Percentiles rank a stretch among this genome's conserved stretches.
These are phyloP conservation scores for Pyrus communis DNA, from an alignment of 306 rosid species.

Conservation along the genomic window DNA sequence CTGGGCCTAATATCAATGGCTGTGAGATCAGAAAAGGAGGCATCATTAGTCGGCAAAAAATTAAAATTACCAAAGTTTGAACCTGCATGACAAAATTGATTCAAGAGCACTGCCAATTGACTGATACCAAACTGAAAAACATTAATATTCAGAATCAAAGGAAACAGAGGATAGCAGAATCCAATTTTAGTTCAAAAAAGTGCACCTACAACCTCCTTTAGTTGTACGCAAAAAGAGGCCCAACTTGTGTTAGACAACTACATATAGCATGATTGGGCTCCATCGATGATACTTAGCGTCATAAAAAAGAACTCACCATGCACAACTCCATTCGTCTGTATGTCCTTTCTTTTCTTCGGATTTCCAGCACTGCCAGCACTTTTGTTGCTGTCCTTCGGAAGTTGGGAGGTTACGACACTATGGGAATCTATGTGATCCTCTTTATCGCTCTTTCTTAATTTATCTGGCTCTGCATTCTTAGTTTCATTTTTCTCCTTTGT, in stretches of 20 bases:
- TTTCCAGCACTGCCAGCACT: slow-evolving; percentile 38
- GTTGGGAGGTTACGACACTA: slow-evolving; percentile 31
- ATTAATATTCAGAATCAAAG: not conserved
- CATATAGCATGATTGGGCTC: slow-evolving; percentile 7
- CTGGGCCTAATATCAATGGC: slow-evolving; percentile 57
- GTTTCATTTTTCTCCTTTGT: slow-evolving; percentile 21
- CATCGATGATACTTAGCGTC: slow-evolving; percentile 3
- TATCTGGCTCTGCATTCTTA: slow-evolving; percentile 32
- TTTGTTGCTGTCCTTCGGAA: slow-evolving; percentile 35
- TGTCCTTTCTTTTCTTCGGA: slow-evolving; percentile 71
- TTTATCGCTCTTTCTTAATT: slow-evolving; percentile 40
- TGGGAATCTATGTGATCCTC: slow-evolving; percentile 29
- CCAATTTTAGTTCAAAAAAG: slow-evolving; percentile 6
- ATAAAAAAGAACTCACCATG: slow-evolving; percentile 75
- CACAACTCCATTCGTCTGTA: slow-evolving; percentile 65
- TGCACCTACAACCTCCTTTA: slow-evolving; percentile 22
- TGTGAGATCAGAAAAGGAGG: slow-evolving; percentile 45
- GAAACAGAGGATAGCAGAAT: slow-evolving; percentile 17
- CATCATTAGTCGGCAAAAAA: slow-evolving; percentile 27
- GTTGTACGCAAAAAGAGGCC: slow-evolving; percentile 8
- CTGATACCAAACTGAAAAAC: not conserved
- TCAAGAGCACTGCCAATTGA: slow-evolving; percentile 17
- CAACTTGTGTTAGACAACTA: slow-evolving; percentile 24
- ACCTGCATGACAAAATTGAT: slow-evolving; percentile 17
- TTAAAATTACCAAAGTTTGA: slow-evolving; percentile 7